A percentile compares a stretch with the other conserved stretches of the same genome.
These are phyloP conservation scores for Curvularia verruculosa DNA, from an alignment of 2,329 filamentous ascomycete genomes.

Conservation along the genomic window DNA sequence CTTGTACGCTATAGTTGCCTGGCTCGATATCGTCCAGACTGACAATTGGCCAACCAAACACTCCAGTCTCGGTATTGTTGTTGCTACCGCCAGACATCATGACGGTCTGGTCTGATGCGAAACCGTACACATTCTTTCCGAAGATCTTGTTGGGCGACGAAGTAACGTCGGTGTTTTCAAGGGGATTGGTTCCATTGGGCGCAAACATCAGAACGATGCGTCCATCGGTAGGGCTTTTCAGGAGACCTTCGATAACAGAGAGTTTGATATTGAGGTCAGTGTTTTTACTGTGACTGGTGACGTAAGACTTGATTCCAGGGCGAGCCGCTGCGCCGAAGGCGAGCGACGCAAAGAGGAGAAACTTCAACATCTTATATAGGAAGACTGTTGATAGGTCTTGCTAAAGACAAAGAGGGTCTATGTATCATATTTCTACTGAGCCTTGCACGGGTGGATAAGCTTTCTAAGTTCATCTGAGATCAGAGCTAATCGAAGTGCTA, in stretches of 20 bases:
- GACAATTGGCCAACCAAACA: conserved; percentile 46
- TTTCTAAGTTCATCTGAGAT: conserved; percentile 7
- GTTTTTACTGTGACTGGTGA: conserved; percentile 4
- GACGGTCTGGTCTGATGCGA: conserved; percentile 25
- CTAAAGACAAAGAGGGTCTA: not conserved
- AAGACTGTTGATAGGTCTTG: not conserved
- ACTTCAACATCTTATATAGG: conserved; percentile 9
- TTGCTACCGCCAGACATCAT: conserved; percentile 39
- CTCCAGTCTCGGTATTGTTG: conserved; percentile 29
- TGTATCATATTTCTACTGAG: not conserved
- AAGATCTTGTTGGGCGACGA: conserved; percentile 46
- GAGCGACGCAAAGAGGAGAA: conserved; percentile 2
- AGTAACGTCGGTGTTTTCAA: conserved; percentile 47
- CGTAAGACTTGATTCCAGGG: not conserved
- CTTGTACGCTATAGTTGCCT: conserved; percentile 45
- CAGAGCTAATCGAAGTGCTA: conserved; percentile 4
- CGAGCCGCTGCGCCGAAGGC: conserved; percentile 6
- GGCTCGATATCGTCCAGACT: conserved; percentile 39
- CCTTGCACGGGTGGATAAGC: conserved; percentile 1
- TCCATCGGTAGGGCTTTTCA: conserved; percentile 39
- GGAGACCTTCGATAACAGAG: conserved; percentile 35
- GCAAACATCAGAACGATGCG: conserved; percentile 44
- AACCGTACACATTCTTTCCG: conserved; percentile 45
- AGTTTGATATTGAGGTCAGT: conserved; percentile 27
- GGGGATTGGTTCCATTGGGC: conserved; percentile 42